Evolutionary conservation across 2,329 filamentous ascomycete species (phyloP), one percentile per base, ranked within the genome.

Genomic region (Chaetomiaceae sp.): DNA sequence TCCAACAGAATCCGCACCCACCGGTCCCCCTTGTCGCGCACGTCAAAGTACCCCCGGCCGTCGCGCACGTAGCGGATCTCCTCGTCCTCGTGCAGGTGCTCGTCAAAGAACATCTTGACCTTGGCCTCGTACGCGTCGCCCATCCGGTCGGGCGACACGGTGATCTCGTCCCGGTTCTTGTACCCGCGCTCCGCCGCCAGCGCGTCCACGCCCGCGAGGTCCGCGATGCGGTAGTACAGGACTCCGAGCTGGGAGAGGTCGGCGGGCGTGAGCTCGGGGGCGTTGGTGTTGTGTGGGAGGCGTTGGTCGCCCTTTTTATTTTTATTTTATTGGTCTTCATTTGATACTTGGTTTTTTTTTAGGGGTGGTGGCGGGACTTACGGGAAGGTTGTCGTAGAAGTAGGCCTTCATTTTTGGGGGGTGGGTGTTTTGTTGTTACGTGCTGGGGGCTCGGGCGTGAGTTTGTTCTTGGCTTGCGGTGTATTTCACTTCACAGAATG

Each of bases 81-180:
- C 74, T 99, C 94, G 63, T 99, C 94, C 75, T 99, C 94, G 68
- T 99, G 94, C 64, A 99, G 71, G 70, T 99, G 94, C 77, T 99
- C 94, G 64, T 87, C 70, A 75, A 97, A 99, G 76, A 99, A 99
- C 61, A 73, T 82, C 75, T 90, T 91, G 58, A 99, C 90, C 72
- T 97, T 97, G 58, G 87, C 82, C 72, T 99, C 92, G 74, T 97
- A 99, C 40, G 84, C 73, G 34, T 82, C 87, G 52, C 90, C 90
- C 86, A 97, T 90, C 59, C 84, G 86, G 58, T 84, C 76, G 0
- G 91, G 92, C 7, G 89, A 95, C 20, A 99, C 89, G 55, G 82
- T 88, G 69, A 97, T 88, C 73, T 95, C 85, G 74, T 99, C 94
- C 53, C 92, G 87, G 76, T 97, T 96, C 75, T 87, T 91, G 79